Conservation (phyloP, 495 filamentous ascomycete species). For the Penicillium desertorum region DNA sequence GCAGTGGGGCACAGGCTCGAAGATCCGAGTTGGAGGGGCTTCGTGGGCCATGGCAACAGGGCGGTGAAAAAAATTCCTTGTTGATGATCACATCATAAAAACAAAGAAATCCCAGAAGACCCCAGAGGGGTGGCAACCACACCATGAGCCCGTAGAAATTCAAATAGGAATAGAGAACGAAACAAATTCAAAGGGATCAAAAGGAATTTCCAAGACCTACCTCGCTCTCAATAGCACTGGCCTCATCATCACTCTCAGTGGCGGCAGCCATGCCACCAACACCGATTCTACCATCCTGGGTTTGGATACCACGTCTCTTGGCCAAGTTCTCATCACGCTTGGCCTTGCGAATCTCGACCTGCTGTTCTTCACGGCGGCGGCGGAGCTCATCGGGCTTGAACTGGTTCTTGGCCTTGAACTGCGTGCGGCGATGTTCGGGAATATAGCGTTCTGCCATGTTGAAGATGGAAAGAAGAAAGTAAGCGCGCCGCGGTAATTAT, state of each 20-base stretch:
- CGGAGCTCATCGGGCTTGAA: slow-evolving; percentile 99
- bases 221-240: slow-evolving; percentile 90
- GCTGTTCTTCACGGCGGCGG: slow-evolving; percentile 96
- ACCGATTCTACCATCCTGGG: slow-evolving; percentile 66
- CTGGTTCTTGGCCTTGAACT: slow-evolving; percentile 97
- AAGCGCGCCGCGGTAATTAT: slow-evolving; percentile 34
- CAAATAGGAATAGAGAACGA: slow-evolving; percentile 9
- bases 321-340: slow-evolving; percentile 98
- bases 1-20: slow-evolving; percentile 24
- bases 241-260: slow-evolving; percentile 96
- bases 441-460: slow-evolving; percentile 98
- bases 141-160: slow-evolving; percentile 5
- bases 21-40: slow-evolving; percentile 28
- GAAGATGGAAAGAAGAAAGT: slow-evolving; percentile 39
- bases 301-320: slow-evolving; percentile 91
- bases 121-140: slow-evolving; percentile 8
- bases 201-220: slow-evolving; percentile 55
- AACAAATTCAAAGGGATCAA: slow-evolving; percentile 19
- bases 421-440: slow-evolving; percentile 96
- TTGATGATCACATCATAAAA: slow-evolving; percentile 37
- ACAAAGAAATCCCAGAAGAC: slow-evolving; percentile 21
- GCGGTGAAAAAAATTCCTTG: slow-evolving; percentile 46
- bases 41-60: slow-evolving; percentile 36
- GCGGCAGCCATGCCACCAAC: slow-evolving; percentile 83
- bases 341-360: slow-evolving; percentile 97